A percentile compares a stretch with the other conserved stretches of the same genome.
Evolutionary conservation across 2,329 filamentous ascomycete species (phyloP).

Genomic region (Monosporascus sp.): DNA sequence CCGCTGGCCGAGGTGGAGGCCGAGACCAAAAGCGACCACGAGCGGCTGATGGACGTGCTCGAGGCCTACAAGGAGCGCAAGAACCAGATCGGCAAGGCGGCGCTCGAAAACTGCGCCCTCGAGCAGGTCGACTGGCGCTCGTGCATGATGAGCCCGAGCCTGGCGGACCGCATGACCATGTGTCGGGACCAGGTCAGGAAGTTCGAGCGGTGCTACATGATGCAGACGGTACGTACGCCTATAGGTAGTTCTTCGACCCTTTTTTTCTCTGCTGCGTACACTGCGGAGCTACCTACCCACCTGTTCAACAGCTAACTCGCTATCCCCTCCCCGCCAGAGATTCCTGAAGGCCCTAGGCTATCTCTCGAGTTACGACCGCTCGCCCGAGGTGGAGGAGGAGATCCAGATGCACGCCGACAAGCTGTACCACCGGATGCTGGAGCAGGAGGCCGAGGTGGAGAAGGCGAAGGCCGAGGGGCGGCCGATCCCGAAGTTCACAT

Average conservation of each 20-base stretch:
- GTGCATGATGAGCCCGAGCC: conserved; percentile 72
- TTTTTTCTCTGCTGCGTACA: no score
- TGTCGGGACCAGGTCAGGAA: conserved; percentile 71
- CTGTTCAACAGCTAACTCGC: not conserved
- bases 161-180: conserved; percentile 67
- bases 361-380: conserved; percentile 60
- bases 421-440: conserved; percentile 81
- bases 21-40: conserved; percentile 67
- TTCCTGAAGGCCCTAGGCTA: conserved; percentile 91
- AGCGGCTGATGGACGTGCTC: conserved; percentile 74
- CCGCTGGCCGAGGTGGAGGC: conserved; percentile 66
- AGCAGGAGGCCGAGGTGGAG: conserved; percentile 71
- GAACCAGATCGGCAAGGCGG: conserved; percentile 69
- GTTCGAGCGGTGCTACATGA: conserved; percentile 83
- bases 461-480: conserved; percentile 59
- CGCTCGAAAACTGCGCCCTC: conserved; percentile 87
- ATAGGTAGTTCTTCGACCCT: not conserved
- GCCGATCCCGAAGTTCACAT: conserved; percentile 55
- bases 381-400: conserved; percentile 68
- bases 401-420: conserved; percentile 95
- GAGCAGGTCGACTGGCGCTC: conserved; percentile 78
- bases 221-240: conserved; percentile 63
- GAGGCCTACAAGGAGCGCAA: conserved; percentile 81
- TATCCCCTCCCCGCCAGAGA: conserved; percentile 44
- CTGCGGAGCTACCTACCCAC: no score